Base-by-base conservation (phyloP, 352 stramenopile genomes). In the Pelagophyceae sp. region DNA sequence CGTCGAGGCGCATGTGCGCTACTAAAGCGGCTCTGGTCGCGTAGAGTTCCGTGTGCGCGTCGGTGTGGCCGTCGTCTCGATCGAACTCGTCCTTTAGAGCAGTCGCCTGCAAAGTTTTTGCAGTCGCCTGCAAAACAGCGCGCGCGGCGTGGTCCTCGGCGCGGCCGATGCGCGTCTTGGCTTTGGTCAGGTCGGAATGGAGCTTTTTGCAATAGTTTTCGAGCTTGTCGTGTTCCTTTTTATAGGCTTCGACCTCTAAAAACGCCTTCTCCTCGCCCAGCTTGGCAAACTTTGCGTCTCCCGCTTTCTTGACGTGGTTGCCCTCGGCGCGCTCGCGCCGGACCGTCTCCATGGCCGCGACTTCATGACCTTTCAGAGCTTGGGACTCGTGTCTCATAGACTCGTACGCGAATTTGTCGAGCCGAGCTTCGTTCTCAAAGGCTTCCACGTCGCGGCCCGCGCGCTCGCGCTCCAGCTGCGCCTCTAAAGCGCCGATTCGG, bases 401-500 rank as follows among this genome's bases (percentile, higher is more conserved):
- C 67, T 74, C 35, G 1, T 11, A 2, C 1, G 33, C 33, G 2
- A 74, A 23, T 23, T 19, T 23, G 74, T 78, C 74, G 15, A 32
- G 40, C 63, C 72, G 70, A 0, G 37, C 50, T 15, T 79, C 75
- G 40, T 35, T 63, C 33, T 63, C 75, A 23, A 67, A 15, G 32
- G 6, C 1, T n/a, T 75, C 72, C 3, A 79, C 38, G 50, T 75
- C 31, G 23, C 58, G 35, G 2, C 29, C 29, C 63, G 37, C 75
- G n/a, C 72, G 70, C 17, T 63, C 60, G 1, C n/a, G 27, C 5
- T 37, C 63, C 37, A 79, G 32, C 17, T 31, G 38, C 5, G 29
- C 58, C 35, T 79, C 75, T 33, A 70, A 38, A 31, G 75, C 58
- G 40, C 37, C 37, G 58, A 60, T 38, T 35, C 37, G 27, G n/a